A percentile compares a stretch with the other conserved stretches of the same genome.
These are phyloP conservation scores for Funneliformis mosseae DNA, from an alignment of 192 early-diverging fungal genomes.

Conservation along the genomic window DNA sequence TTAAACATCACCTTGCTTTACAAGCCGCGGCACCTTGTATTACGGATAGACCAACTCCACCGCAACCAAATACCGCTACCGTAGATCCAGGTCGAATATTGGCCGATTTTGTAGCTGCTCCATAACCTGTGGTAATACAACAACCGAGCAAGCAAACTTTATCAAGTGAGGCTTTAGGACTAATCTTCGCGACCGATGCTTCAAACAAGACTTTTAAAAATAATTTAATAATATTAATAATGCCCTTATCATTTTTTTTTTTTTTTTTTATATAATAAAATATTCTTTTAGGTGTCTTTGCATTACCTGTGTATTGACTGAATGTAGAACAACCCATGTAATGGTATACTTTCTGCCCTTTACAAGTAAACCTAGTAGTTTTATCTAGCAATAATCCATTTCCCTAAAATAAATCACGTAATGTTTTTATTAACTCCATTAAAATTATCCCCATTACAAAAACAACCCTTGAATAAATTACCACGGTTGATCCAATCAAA, in stretches of 20 bases:
- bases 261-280: too few species aligned
- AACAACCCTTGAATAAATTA: slow-evolving; percentile 29
- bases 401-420: slow-evolving; percentile 47
- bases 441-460: neutral
- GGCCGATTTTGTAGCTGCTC: slow-evolving; percentile 91
- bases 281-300: too few species aligned
- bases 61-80: slow-evolving; percentile 93
- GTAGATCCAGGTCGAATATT: slow-evolving; percentile 78
- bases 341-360: slow-evolving; percentile 86
- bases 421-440: too few species aligned
- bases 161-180: slow-evolving; percentile 75
- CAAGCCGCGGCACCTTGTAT: slow-evolving; percentile 80
- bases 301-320: slow-evolving; percentile 83
- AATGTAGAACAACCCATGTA: slow-evolving; percentile 98
- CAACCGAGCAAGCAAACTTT: slow-evolving; percentile 93
- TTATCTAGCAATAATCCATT: slow-evolving; percentile 94
- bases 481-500: slow-evolving; percentile 84
- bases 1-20: slow-evolving; percentile 41
- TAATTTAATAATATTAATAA: slow-evolving; percentile 3
- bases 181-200: slow-evolving; percentile 89
- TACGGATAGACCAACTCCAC: slow-evolving; percentile 90
- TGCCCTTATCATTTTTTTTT: too few species aligned
- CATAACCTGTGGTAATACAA: slow-evolving; percentile 92
- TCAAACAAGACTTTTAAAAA: slow-evolving; percentile 69
- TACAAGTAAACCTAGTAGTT: slow-evolving; percentile 89